Evolutionary conservation across 1,139 yeast species (phyloP).

Genomic region (Pichia sp.): DNA sequence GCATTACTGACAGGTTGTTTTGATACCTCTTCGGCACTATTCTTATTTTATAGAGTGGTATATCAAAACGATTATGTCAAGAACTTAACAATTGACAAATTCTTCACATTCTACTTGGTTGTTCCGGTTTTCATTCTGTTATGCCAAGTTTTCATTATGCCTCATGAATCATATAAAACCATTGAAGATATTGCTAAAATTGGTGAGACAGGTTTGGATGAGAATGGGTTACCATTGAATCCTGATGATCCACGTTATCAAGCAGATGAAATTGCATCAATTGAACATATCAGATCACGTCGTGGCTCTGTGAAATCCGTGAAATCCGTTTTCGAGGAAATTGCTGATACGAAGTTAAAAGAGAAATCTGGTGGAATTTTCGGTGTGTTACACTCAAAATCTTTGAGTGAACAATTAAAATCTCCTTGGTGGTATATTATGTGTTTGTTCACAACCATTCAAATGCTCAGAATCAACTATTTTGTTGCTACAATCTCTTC

Average conservation of each 20-base stretch:
- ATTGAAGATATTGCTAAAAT: constrained; percentile 58
- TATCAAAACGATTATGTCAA: constrained; percentile 38
- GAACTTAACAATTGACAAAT: constrained; percentile 34
- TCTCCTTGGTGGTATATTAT: constrained; percentile 76
- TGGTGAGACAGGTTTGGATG: constrained; percentile 64
- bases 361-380: constrained; percentile 65
- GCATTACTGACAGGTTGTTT: constrained; percentile 4
- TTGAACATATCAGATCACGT: constrained; percentile 14
- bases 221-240: constrained; percentile 44
- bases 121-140: constrained; percentile 69
- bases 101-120: constrained; percentile 57
- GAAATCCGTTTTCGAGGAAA: constrained; percentile 57
- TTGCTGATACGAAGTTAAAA: constrained; percentile 48
- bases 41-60: constrained; percentile 53
- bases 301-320: constrained; percentile 24
- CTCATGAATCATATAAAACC: constrained; percentile 64
- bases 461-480: constrained; percentile 85
- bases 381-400: constrained; percentile 70
- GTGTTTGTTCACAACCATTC: constrained; percentile 72
- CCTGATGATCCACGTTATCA: constrained; percentile 30
- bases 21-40: constrained; percentile 37
- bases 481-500: constrained; percentile 82
- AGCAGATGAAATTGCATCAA: constrained; percentile 24
- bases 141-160: constrained; percentile 76
- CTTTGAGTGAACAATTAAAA: constrained; percentile 54